These are phyloP conservation scores for Penicillium sp. DNA, from an alignment of 2,329 filamentous ascomycete genomes.

Conservation along the genomic window DNA sequence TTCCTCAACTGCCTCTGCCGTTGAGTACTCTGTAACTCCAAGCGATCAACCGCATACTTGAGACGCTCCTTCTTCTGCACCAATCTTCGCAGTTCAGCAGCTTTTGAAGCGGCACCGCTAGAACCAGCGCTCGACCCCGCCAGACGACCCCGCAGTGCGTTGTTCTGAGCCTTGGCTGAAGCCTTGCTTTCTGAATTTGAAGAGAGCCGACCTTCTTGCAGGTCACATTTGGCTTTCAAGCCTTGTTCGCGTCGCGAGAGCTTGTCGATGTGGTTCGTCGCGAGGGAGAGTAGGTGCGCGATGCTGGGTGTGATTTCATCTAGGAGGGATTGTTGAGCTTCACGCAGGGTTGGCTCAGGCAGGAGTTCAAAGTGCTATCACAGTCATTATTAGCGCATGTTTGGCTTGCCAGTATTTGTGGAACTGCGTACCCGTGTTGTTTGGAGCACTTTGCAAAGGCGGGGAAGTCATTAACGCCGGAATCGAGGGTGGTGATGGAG, in stretches of 20 bases:
- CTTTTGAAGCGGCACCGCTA: slow-evolving; percentile 37
- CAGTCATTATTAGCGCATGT: background rate
- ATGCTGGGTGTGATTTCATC: slow-evolving; percentile 89
- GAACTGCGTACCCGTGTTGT: slow-evolving; percentile 52
- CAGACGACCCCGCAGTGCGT: slow-evolving; percentile 22
- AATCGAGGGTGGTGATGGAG: slow-evolving; percentile 58
- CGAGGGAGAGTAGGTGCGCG: slow-evolving; percentile 68
- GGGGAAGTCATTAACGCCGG: slow-evolving; percentile 59
- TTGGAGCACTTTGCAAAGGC: slow-evolving; percentile 58
- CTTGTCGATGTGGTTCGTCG: slow-evolving; percentile 77
- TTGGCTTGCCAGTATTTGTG: background rate
- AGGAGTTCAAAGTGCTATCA: slow-evolving; percentile 84
- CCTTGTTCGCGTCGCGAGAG: slow-evolving; percentile 77
- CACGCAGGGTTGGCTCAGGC: slow-evolving; percentile 72
- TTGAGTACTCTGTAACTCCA: slow-evolving; percentile 82
- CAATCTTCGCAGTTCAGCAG: slow-evolving; percentile 61
- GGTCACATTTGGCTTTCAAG: slow-evolving; percentile 72
- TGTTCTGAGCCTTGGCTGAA: slow-evolving; percentile 17
- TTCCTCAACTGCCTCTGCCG: slow-evolving; percentile 65
- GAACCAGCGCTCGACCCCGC: slow-evolving; percentile 24
- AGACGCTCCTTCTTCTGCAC: slow-evolving; percentile 78
- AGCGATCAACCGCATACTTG: slow-evolving; percentile 76
- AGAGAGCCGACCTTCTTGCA: slow-evolving; percentile 68
- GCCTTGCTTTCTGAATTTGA: slow-evolving; percentile 36
- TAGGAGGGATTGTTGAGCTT: slow-evolving; percentile 76